Percentiles rank a stretch among this genome's conserved stretches.
Conservation (phyloP, 768 basidiomycete species). For the Termitomyces titanicus region DNA sequence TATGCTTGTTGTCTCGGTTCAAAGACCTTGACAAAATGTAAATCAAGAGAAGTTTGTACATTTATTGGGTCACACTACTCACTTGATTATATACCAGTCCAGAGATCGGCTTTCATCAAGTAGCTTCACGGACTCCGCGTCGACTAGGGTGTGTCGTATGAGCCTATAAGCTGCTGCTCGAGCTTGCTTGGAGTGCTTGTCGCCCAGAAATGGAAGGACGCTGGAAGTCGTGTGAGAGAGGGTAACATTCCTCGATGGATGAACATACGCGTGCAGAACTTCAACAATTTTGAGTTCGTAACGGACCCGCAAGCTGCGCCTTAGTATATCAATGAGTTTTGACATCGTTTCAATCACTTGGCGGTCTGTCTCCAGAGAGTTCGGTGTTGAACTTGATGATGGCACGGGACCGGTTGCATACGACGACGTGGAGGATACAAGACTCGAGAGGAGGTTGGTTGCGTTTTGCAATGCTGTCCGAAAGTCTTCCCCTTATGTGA, state of each 20-base stretch:
- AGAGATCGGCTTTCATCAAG: constrained; percentile 57
- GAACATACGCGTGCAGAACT: constrained; percentile 68
- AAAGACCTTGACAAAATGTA: constrained; percentile 53
- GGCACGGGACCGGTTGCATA: constrained; percentile 24
- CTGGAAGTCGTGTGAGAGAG: constrained; percentile 38
- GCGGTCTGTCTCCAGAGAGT: constrained; percentile 44
- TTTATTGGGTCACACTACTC: constrained; percentile 10
- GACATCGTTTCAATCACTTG: constrained; percentile 61
- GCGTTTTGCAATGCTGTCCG: constrained; percentile 69
- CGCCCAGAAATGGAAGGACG: constrained; percentile 74
- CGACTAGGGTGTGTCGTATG: constrained; percentile 74
- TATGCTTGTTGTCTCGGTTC: constrained; percentile 78
- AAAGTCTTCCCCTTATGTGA: constrained; percentile 61
- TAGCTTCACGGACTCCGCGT: constrained; percentile 62
- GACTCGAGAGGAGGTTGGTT: constrained; percentile 49
- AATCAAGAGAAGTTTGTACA: constrained; percentile 4
- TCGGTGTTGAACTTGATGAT: constrained; percentile 33
- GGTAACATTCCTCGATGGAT: background rate
- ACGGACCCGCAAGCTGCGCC: constrained; percentile 68
- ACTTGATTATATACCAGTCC: constrained; percentile 94
- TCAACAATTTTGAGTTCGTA: constrained; percentile 72
- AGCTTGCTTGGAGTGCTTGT: constrained; percentile 65
- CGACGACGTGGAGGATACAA: constrained; percentile 40
- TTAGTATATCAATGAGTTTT: constrained; percentile 60
- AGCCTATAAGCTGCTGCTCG: constrained; percentile 83